A percentile compares a stretch with the other conserved stretches of the same genome.
Conservation (phyloP, 495 filamentous ascomycete genomes). For the Aspergillus sclerotioniger region DNA sequence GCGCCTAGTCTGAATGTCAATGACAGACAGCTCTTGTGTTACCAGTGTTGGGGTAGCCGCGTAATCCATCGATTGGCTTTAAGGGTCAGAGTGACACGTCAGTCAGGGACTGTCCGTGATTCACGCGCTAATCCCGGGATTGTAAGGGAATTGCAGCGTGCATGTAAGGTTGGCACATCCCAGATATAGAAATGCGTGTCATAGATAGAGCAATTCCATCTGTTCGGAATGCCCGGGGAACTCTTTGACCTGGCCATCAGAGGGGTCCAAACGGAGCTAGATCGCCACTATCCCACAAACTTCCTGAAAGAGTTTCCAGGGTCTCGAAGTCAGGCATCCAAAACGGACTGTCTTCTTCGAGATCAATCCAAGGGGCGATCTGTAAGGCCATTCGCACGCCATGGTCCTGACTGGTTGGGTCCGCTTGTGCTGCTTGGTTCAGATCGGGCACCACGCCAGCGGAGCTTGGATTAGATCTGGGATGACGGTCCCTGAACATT, state of each 20-base stretch:
- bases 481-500: neutral
- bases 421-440: neutral
- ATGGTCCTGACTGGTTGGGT: slow-evolving; percentile 27
- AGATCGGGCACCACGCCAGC: neutral
- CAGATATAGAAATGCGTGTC: neutral
- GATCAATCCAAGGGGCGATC: slow-evolving; percentile 47
- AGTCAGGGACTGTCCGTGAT: neutral
- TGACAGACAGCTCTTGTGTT: neutral
- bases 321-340: slow-evolving; percentile 52
- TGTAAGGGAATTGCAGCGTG: neutral
- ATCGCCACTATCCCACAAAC: slow-evolving; percentile 35
- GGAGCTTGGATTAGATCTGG: neutral
- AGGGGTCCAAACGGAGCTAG: slow-evolving; percentile 36
- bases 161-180: neutral
- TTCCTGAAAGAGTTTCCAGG: slow-evolving; percentile 39
- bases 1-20: neutral
- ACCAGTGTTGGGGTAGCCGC: neutral
- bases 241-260: slow-evolving; percentile 12
- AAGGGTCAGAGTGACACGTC: neutral
- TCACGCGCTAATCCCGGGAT: neutral
- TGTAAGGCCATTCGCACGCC: slow-evolving; percentile 46
- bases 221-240: neutral
- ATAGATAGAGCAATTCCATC: neutral
- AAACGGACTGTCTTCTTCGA: slow-evolving; percentile 38
- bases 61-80: neutral